phyloP scores from a whole-genome alignment of 768 basidiomycete species.

The Kwoniella botswanensis region DNA sequence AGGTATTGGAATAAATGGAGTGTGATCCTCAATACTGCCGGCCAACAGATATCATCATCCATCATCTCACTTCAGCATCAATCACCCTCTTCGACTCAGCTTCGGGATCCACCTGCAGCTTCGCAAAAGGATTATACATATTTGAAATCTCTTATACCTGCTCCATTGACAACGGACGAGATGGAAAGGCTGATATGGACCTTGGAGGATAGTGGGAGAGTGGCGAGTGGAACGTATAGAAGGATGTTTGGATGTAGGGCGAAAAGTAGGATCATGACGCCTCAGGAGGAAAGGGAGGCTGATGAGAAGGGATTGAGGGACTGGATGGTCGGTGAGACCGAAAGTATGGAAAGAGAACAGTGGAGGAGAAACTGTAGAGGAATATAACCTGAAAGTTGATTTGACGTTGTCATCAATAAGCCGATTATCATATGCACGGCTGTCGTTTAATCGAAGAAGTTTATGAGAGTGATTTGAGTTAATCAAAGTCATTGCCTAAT shows the following conservation, averaged over 20 bases:
- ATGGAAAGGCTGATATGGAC: constrained; percentile 8
- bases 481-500: no score
- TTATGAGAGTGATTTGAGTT: no score
- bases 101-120: not conserved
- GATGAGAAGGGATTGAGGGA: constrained; percentile 8
- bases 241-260: not conserved
- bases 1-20: constrained; percentile 3
- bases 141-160: not conserved
- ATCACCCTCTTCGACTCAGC: not conserved
- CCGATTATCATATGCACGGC: no score
- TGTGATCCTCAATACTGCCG: not conserved
- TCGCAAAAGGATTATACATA: not conserved
- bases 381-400: not conserved
- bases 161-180: not conserved
- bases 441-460: no score
- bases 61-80: not conserved
- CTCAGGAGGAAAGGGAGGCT: not conserved
- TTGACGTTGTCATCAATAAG: not conserved
- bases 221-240: constrained; percentile 4
- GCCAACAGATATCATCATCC: not conserved
- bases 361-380: not conserved
- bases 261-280: constrained; percentile 18
- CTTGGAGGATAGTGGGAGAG: not conserved
- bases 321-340: not conserved
- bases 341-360: not conserved